These are phyloP conservation scores for Phoma sp. DNA, from an alignment of 2,329 filamentous ascomycete species.

Conservation along the genomic window DNA sequence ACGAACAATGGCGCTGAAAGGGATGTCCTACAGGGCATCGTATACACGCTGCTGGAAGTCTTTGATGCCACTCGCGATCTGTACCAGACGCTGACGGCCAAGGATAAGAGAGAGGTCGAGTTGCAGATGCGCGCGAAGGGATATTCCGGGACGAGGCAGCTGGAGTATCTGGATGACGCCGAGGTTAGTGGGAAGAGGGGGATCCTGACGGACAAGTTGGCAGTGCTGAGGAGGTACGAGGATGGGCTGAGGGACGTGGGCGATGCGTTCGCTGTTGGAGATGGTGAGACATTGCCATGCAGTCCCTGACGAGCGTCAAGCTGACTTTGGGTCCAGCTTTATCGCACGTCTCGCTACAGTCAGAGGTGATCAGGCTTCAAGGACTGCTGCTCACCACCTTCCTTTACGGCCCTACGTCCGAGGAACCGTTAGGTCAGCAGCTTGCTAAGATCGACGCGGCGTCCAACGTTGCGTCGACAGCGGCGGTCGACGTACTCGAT, in stretches of 20 bases:
- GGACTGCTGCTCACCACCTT: slow-evolving; percentile 40
- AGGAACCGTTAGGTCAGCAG: too few relatives aligned
- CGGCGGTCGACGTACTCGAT: slow-evolving; percentile 37
- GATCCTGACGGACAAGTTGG: slow-evolving; percentile 41
- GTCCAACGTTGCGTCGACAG: slow-evolving; percentile 36
- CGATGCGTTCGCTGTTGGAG: slow-evolving; percentile 38
- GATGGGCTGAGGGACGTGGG: slow-evolving; percentile 39
- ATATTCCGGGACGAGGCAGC: slow-evolving; percentile 34
- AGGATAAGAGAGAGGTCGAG: slow-evolving; percentile 44
- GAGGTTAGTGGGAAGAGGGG: slow-evolving; percentile 32
- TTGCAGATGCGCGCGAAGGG: slow-evolving; percentile 35
- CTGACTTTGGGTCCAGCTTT: slow-evolving; percentile 25
- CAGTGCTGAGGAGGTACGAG: slow-evolving; percentile 39
- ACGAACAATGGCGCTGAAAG: too few relatives aligned
- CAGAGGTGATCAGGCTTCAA: slow-evolving; percentile 45
- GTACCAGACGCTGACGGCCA: slow-evolving; percentile 36
- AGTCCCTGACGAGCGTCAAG: not conserved
- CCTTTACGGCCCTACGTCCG: slow-evolving; percentile 45
- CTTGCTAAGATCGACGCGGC: slow-evolving; percentile 38
- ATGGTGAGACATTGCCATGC: slow-evolving; percentile 31
- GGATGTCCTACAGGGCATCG: slow-evolving; percentile 40
- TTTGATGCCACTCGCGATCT: slow-evolving; percentile 45
- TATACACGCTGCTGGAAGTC: slow-evolving; percentile 41
- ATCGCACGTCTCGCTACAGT: slow-evolving; percentile 41
- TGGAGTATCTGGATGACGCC: slow-evolving; percentile 38